A percentile compares a stretch with the other conserved stretches of the same genome.
Conservation (phyloP, 1,139 yeast species). For the Petasospora rhodanensis region DNA sequence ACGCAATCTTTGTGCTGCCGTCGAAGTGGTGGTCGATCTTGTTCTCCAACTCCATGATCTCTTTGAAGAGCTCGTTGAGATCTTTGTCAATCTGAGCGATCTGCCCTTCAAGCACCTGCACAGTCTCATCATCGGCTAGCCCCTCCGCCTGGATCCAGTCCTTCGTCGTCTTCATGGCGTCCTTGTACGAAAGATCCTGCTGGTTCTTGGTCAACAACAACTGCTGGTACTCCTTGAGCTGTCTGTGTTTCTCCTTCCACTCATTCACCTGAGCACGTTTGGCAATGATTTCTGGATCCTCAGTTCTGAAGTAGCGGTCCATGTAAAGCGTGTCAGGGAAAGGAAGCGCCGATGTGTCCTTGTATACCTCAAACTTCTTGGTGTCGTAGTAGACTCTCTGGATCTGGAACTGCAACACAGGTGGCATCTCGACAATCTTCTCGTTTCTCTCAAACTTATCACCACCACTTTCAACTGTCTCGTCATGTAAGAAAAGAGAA, state of each 20-base stretch:
- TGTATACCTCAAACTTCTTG: conserved; percentile 66
- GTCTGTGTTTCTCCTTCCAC: conserved; percentile 56
- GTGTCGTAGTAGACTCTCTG: conserved; percentile 91
- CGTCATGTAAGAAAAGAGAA: conserved; percentile 61
- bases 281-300: conserved; percentile 45
- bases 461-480: conserved; percentile 64
- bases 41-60: conserved; percentile 39
- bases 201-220: conserved; percentile 41
- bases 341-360: conserved; percentile 76
- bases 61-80: conserved; percentile 33
- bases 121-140: conserved; percentile 34
- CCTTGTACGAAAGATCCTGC: conserved; percentile 42
- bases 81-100: conserved; percentile 38
- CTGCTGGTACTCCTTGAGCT: conserved; percentile 40
- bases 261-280: conserved; percentile 56
- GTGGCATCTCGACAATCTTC: conserved; percentile 69
- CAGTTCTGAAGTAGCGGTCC: conserved; percentile 82
- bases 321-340: conserved; percentile 73
- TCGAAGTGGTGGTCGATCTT: conserved; percentile 57
- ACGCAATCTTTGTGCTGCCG: conserved; percentile 59
- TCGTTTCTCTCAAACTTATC: conserved; percentile 72
- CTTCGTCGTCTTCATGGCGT: conserved; percentile 51
- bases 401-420: conserved; percentile 82
- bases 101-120: conserved; percentile 25
- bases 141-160: conserved; percentile 44